Evolutionary conservation across 2,329 filamentous ascomycete species (phyloP).

Genomic region (Fusarium abutilonis): DNA sequence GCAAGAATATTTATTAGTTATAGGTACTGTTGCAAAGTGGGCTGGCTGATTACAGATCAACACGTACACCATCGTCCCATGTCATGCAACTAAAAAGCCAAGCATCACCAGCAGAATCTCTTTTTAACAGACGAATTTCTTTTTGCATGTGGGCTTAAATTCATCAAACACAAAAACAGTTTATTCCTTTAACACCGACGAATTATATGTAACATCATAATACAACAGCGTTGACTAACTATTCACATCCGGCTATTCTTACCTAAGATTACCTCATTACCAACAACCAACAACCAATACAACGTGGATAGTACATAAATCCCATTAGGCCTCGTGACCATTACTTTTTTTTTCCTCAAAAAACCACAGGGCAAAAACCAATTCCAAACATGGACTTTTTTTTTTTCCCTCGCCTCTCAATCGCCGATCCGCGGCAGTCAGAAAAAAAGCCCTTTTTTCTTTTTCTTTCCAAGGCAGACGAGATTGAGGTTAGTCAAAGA

Average conservation of each 20-base stretch:
- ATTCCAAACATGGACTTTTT: conserved; percentile 25
- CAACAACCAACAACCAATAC: conserved; percentile 18
- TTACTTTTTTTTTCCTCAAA: conserved; percentile 23
- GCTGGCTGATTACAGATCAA: conserved; percentile 28
- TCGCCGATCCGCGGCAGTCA: conserved; percentile 22
- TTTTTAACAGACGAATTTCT: too few relatives aligned
- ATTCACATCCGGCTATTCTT: neutral
- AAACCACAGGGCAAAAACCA: conserved; percentile 29
- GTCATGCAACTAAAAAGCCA: conserved; percentile 3
- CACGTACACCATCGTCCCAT: neutral
- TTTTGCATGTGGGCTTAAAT: too few relatives aligned
- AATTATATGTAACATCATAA: conserved; percentile 7
- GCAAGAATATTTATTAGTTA: conserved; percentile 11
- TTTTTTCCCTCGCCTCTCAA: neutral
- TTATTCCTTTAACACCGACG: too few relatives aligned
- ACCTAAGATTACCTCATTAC: neutral
- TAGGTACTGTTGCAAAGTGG: conserved; percentile 27
- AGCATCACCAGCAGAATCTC: conserved; percentile 14
- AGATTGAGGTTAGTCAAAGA: conserved; percentile 41
- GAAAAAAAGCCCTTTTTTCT: neutral
- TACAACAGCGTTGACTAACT: conserved; percentile 11
- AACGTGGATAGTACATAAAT: conserved; percentile 14
- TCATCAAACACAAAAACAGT: too few relatives aligned
- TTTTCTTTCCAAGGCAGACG: conserved; percentile 36
- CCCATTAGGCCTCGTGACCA: conserved; percentile 23